Conservation (phyloP, 805 yeast species). For the Jamesozyma spencerorum region DNA sequence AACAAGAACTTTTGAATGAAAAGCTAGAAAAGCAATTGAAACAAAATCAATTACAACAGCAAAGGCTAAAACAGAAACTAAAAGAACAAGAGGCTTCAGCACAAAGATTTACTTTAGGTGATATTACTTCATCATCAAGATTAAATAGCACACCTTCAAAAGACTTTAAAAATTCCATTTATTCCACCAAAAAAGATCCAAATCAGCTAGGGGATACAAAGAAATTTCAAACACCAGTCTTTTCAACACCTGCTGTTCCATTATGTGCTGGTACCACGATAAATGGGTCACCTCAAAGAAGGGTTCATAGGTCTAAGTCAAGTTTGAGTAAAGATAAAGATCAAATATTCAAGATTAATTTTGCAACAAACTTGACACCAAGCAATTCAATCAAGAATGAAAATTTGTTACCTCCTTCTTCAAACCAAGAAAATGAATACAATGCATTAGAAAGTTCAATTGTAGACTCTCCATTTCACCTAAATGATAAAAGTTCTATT, state of each 20-base stretch:
- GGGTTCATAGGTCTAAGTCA: slow-evolving; percentile 4
- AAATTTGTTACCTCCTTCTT: not conserved
- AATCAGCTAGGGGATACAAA: not conserved
- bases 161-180: slow-evolving; percentile 6
- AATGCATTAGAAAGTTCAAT: not conserved
- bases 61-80: slow-evolving; percentile 20
- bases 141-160: slow-evolving; percentile 10
- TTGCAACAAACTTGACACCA: slow-evolving; percentile 3
- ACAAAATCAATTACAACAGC: slow-evolving; percentile 24
- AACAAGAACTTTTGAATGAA: slow-evolving; percentile 24
- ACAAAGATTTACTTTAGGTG: slow-evolving; percentile 7
- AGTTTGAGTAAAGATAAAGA: slow-evolving; percentile 2
- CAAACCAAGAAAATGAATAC: not conserved
- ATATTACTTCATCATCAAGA: slow-evolving; percentile 9
- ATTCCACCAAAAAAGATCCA: not conserved
- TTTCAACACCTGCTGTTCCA: slow-evolving; percentile 2
- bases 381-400: not conserved
- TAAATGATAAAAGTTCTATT: not conserved
- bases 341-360: slow-evolving; percentile 4
- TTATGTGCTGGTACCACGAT: slow-evolving; percentile 2
- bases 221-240: slow-evolving; percentile 2
- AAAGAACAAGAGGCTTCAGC: slow-evolving; percentile 16
- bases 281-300: slow-evolving; percentile 13
- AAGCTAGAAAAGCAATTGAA: slow-evolving; percentile 24
- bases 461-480: not conserved